phyloP scores from a whole-genome alignment of 1,139 yeast genomes.

The Suhomyces maxii region DNA sequence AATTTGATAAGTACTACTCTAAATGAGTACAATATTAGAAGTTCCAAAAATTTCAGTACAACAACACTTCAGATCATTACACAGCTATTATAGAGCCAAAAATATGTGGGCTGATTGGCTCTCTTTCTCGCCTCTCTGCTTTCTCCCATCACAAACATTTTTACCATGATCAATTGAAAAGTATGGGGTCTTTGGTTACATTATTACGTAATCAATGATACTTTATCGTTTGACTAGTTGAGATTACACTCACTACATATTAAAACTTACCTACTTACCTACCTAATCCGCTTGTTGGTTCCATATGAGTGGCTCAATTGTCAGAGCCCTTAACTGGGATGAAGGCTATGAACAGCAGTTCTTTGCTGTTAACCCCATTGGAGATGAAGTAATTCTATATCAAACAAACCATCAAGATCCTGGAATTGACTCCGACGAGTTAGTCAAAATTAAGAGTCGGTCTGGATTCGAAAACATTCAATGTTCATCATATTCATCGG shows the following conservation, averaged over 20 bases:
- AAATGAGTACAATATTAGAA: too few relatives aligned
- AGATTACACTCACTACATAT: background rate
- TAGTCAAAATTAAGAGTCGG: constrained; percentile 51
- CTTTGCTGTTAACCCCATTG: constrained; percentile 63
- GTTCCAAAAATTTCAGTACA: too few relatives aligned
- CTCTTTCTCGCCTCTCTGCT: too few relatives aligned
- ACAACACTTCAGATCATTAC: too few relatives aligned
- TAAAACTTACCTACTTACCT: background rate
- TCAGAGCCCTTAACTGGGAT: constrained; percentile 63
- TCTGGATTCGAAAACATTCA: constrained; percentile 73
- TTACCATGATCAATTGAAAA: too few relatives aligned
- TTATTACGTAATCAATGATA: background rate
- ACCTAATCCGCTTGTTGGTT: background rate
- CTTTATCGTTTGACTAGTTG: background rate
- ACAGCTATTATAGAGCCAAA: too few relatives aligned
- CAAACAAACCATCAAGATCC: constrained; percentile 50
- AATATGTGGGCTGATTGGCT: too few relatives aligned
- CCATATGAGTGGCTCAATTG: constrained; percentile 53
- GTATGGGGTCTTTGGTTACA: too few relatives aligned
- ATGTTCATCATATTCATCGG: constrained; percentile 65
- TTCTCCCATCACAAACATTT: too few relatives aligned
- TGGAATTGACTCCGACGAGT: constrained; percentile 34
- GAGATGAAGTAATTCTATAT: constrained; percentile 66
- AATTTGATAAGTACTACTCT: too few relatives aligned
- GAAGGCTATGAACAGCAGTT: constrained; percentile 54